phyloP scores from a whole-genome alignment of 2,329 filamentous ascomycete species.

The Calonectria henricotiae region DNA sequence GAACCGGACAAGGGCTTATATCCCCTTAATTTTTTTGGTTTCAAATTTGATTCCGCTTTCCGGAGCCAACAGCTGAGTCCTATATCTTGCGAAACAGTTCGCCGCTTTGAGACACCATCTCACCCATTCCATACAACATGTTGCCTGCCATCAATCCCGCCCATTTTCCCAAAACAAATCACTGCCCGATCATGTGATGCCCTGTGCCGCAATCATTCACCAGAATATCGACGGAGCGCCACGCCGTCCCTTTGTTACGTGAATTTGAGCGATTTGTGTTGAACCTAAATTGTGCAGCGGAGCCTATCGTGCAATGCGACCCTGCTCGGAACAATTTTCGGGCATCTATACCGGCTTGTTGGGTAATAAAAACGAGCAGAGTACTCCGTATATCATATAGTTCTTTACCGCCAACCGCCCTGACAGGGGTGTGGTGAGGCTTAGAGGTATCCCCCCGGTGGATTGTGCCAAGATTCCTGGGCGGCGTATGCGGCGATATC shows the following conservation, averaged over 20 bases:
- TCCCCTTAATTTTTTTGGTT: neutral
- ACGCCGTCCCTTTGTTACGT: neutral
- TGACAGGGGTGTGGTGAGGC: neutral
- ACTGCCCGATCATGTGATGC: neutral
- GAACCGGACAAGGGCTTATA: neutral
- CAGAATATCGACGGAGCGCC: neutral
- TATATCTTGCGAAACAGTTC: neutral
- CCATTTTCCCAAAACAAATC: neutral
- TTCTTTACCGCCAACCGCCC: neutral
- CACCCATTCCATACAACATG: neutral
- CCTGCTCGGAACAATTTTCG: neutral
- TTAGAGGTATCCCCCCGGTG: neutral
- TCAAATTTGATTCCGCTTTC: too few relatives aligned
- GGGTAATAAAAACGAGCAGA: neutral
- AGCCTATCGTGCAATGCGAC: neutral
- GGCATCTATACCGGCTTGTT: neutral
- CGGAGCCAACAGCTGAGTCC: neutral
- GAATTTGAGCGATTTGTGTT: constrained; percentile 16
- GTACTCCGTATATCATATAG: constrained; percentile 2
- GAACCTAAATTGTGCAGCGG: constrained; percentile 6
- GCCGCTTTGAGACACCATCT: neutral
- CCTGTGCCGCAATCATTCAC: constrained; percentile 1
- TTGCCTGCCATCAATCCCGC: neutral
- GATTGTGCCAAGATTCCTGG: neutral
- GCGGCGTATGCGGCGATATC: neutral